phyloP scores from a whole-genome alignment of 805 yeast species.

The Starmerella lactis-condensi region DNA sequence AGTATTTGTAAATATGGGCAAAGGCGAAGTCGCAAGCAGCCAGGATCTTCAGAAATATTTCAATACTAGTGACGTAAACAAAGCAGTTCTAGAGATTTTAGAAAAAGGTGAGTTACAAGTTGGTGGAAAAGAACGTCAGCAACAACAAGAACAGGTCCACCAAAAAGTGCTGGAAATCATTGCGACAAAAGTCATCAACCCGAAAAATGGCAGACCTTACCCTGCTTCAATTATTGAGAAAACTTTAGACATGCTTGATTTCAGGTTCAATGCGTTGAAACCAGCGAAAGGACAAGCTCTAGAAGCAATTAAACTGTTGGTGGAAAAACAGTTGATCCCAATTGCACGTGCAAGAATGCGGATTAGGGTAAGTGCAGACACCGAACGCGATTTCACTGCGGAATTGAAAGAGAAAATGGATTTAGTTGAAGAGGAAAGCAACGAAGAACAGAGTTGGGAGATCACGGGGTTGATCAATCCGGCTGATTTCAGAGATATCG shows the following conservation, averaged over 20 bases:
- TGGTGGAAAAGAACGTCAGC: slow-evolving; percentile 79
- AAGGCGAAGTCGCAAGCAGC: slow-evolving; percentile 80
- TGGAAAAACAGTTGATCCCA: slow-evolving; percentile 68
- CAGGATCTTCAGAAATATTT: slow-evolving; percentile 62
- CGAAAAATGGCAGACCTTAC: slow-evolving; percentile 71
- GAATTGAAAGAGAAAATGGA: slow-evolving; percentile 28
- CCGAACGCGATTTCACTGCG: slow-evolving; percentile 27
- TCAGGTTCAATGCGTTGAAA: slow-evolving; percentile 46
- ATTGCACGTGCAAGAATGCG: slow-evolving; percentile 91
- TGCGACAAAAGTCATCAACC: slow-evolving; percentile 81
- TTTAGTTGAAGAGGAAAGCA: slow-evolving; percentile 26
- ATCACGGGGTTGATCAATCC: slow-evolving; percentile 68
- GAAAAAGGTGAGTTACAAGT: slow-evolving; percentile 87
- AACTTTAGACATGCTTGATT: slow-evolving; percentile 50
- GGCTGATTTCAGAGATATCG: slow-evolving; percentile 53
- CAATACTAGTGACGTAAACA: slow-evolving; percentile 56
- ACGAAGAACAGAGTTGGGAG: slow-evolving; percentile 30
- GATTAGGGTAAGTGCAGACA: slow-evolving; percentile 37
- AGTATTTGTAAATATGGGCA: slow-evolving; percentile 79
- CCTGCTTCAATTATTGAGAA: slow-evolving; percentile 91
- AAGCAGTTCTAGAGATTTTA: slow-evolving; percentile 61
- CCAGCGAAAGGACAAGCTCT: slow-evolving; percentile 76
- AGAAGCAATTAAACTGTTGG: slow-evolving; percentile 68
- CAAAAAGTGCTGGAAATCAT: slow-evolving; percentile 70
- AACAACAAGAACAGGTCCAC: slow-evolving; percentile 50